Evolutionary conservation across 2,329 filamentous ascomycete genomes (phyloP), one percentile per base, ranked within the genome.

Genomic region (Epichloe gansuensis): DNA sequence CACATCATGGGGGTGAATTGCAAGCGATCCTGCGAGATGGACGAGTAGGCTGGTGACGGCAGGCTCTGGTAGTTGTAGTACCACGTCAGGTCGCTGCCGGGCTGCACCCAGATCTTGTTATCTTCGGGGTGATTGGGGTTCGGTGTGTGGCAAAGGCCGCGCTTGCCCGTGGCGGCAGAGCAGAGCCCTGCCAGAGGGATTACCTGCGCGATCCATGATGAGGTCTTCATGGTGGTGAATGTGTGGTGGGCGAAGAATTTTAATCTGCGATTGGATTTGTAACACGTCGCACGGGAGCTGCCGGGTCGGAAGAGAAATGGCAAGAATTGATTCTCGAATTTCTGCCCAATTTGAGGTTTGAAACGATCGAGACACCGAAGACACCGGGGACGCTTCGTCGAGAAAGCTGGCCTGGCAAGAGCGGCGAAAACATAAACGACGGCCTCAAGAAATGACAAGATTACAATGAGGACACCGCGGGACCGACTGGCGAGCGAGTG

Each of bases 1-100:
- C n/a, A 91, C 54, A 89, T 77, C 86, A 89, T 89, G 49, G 87
- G 87, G 1, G 91, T 81, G 65, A 88, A 93, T 64, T 87, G 75
- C 58, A 91, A 79, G 13, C 74, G 66, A 13, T 71, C 68, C 58
- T 82, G 77, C 0, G 74, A 59, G 34, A 73, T 60, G 48, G 72
- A 65, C 41, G 65, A 57, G 62, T 75, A 83, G 42, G 69, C 69
- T 0, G 73, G 55, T 0, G 81, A 78, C 1, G 86, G 85, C 3
- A 66, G 63, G 21, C 72, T 61, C 27, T 69, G 67, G 66, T 90
- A 93, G 71, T 90, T 91, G 75, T 91, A 93, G 73, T 93, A 93
- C 87, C 87, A 93, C 3, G 81, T 84, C 51, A 91, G 68, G 42
- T 81, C 77, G 17, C 76, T 78, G 39, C 71, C 73, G 5, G 70